phyloP scores from a whole-genome alignment of 257 asterid genomes.

The Jasminum sambac region DNA sequence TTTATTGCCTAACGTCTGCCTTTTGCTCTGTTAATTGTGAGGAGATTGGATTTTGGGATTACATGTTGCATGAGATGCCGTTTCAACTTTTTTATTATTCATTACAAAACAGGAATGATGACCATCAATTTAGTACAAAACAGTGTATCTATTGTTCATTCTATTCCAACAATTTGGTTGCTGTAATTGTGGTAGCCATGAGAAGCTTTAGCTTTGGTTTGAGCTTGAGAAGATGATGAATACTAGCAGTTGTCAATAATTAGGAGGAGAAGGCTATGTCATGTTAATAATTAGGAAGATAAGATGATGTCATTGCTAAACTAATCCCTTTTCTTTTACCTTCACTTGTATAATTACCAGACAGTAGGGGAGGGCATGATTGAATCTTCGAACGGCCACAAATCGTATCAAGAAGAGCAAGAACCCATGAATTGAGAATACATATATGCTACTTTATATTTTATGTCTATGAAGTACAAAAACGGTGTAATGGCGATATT shows the following conservation, averaged over 20 bases:
- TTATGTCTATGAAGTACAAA: background rate
- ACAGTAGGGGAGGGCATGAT: background rate
- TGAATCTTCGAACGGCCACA: background rate
- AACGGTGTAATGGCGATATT: background rate
- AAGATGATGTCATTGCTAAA: background rate
- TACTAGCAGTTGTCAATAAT: too few relatives aligned
- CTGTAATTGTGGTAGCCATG: background rate
- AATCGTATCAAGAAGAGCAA: background rate
- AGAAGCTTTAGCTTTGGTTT: background rate
- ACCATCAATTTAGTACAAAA: background rate
- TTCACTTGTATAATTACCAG: background rate
- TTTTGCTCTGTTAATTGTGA: background rate
- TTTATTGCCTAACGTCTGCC: background rate
- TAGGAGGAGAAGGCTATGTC: too few relatives aligned
- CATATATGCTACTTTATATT: background rate
- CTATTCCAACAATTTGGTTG: slow-evolving; percentile 2
- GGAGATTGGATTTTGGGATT: background rate
- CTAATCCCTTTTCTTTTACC: too few relatives aligned
- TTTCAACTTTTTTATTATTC: background rate
- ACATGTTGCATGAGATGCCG: background rate
- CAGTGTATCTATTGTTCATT: too few relatives aligned
- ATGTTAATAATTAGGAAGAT: background rate
- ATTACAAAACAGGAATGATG: background rate
- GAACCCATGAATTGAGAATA: background rate
- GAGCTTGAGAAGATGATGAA: too few relatives aligned